Evolutionary conservation across 2,329 filamentous ascomycete genomes (phyloP), one percentile per base, ranked within the genome.

Genomic region (Hortaea werneckii): DNA sequence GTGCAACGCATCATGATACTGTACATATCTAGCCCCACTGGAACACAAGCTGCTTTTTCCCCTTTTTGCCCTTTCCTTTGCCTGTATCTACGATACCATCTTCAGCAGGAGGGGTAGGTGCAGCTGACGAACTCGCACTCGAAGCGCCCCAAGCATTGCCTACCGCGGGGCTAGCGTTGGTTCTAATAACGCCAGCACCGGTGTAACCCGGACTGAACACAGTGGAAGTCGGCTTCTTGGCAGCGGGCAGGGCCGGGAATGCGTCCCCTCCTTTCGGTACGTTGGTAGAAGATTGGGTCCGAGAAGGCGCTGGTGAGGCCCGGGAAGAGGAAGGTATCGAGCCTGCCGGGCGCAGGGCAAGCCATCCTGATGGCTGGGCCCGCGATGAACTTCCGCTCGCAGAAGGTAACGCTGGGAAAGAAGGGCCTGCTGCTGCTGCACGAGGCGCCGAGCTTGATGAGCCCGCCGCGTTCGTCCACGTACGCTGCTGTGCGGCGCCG

Each of bases 201-300:
- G 62, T 67, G 55, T 73, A 74, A 4, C 72, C 72, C 4, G 72
- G 72, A 29, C 64, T 70, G 59, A 73, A 74, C 32, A 73, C 65
- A 7, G 76, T 72, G 30, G 73, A 75, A 37, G 73, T 77, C 3
- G 78, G 78, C 56, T 81, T 95, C 0, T 85, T 76, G 1, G 87
- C 88, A 0, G 80, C 74, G 0, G 89, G 89, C 1, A 95, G 74
- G 1, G 87, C 82, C 0, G 89, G 90, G 66, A 95, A 95, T 0
- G 81, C 79, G 51, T 89, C 83, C 7, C 62, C 57, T 6, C 54
- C 42, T 48, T 58, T 48, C 49, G 56, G 44, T 20, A 58, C 29
- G 37, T 61, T 60, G 20, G 52, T 50, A 5, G 54, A 52, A 1
- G 58, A 60, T n/a, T 54, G 49, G 27, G 64, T 60, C 10, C 70